phyloP scores from a whole-genome alignment of 2,329 filamentous ascomycete genomes.

The Epichloe bromicola region DNA sequence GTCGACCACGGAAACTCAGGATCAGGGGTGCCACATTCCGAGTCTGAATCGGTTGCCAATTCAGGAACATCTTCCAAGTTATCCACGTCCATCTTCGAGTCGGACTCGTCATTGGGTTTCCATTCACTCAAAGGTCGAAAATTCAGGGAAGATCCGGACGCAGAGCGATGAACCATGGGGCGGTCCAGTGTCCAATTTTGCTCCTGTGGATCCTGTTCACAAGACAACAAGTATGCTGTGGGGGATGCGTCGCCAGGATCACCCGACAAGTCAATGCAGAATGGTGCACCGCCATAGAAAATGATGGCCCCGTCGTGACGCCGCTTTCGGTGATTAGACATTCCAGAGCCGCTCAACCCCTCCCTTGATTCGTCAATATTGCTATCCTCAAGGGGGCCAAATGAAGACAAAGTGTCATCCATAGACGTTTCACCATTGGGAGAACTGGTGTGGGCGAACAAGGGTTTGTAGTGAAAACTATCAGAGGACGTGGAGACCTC shows the following conservation, averaged over 20 bases:
- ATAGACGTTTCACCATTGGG: slow-evolving; percentile 33
- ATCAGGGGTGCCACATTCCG: slow-evolving; percentile 26
- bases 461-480: slow-evolving; percentile 50
- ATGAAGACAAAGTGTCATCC: slow-evolving; percentile 37
- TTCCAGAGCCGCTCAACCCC: slow-evolving; percentile 34
- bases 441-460: slow-evolving; percentile 41
- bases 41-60: slow-evolving; percentile 21
- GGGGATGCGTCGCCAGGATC: slow-evolving; percentile 39
- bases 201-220: slow-evolving; percentile 22
- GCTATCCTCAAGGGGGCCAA: slow-evolving; percentile 33
- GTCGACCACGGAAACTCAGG: slow-evolving; percentile 35
- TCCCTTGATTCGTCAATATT: slow-evolving; percentile 34
- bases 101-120: slow-evolving; percentile 5
- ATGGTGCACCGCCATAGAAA: slow-evolving; percentile 68
- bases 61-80: slow-evolving; percentile 14
- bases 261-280: slow-evolving; percentile 68
- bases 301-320: slow-evolving; percentile 63
- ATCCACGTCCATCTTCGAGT: slow-evolving; percentile 18
- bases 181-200: slow-evolving; percentile 9
- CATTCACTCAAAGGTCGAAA: slow-evolving; percentile 37
- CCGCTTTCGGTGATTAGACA: slow-evolving; percentile 36
- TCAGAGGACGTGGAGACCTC: slow-evolving; percentile 26
- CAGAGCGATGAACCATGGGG: slow-evolving; percentile 23
- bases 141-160: slow-evolving; percentile 38
- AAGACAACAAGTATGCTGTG: slow-evolving; percentile 35